Evolutionary conservation across 805 yeast genomes (phyloP).

Genomic region (Metschnikowia proteae): DNA sequence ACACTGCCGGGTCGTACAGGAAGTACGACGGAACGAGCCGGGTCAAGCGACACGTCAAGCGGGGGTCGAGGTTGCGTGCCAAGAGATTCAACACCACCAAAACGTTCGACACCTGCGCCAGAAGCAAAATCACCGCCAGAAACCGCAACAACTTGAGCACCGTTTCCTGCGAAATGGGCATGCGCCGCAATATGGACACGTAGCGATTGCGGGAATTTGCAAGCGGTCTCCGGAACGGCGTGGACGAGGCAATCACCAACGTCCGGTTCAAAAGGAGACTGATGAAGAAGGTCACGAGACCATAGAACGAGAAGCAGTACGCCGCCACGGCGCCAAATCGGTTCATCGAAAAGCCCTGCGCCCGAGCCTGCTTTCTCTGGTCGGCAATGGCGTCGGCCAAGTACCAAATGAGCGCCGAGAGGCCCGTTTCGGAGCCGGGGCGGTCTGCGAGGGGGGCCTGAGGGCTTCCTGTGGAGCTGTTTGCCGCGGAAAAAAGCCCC

Average conservation of each 20-base stretch:
- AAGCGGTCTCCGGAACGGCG: constrained; percentile 19
- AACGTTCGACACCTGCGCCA: constrained; percentile 24
- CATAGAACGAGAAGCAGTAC: constrained; percentile 37
- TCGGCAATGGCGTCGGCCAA: constrained; percentile 13
- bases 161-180: constrained; percentile 10
- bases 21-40: constrained; percentile 7
- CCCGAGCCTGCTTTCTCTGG: constrained; percentile 12
- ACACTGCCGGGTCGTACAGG: constrained; percentile 14
- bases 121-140: constrained; percentile 24
- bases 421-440: not conserved
- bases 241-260: constrained; percentile 35
- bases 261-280: constrained; percentile 38
- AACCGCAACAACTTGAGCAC: constrained; percentile 24
- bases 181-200: constrained; percentile 20
- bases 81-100: constrained; percentile 31
- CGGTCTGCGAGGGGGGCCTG: not conserved
- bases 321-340: constrained; percentile 22
- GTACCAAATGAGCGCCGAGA: constrained; percentile 1
- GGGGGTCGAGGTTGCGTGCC: constrained; percentile 7
- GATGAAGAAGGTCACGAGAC: constrained; percentile 35
- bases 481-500: not conserved
- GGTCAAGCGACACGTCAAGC: constrained; percentile 10
- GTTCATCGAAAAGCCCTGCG: constrained; percentile 12
- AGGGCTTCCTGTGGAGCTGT: not conserved
- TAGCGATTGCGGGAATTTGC: constrained; percentile 10